phyloP scores from a whole-genome alignment of 345 rosid genomes.

The Euclidium syriacum region DNA sequence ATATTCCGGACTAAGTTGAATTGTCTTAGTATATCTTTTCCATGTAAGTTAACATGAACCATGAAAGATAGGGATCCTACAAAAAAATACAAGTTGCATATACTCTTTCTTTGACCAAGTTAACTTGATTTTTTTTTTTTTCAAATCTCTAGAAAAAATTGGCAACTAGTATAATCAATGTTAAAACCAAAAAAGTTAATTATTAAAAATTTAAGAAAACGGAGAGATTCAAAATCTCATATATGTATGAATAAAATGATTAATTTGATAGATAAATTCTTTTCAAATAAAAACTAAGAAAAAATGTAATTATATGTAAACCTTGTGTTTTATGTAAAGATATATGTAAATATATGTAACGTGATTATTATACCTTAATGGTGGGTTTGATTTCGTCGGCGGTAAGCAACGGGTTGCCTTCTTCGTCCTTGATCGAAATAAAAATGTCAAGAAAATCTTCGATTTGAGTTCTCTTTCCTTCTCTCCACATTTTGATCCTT shows the following conservation, averaged over 20 bases:
- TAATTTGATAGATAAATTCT: too few relatives aligned
- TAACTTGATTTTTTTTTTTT: too few relatives aligned
- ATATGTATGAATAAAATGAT: too few relatives aligned
- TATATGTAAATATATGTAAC: too few relatives aligned
- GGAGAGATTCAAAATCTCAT: too few relatives aligned
- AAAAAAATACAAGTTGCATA: neutral
- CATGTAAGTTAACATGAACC: neutral
- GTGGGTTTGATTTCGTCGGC: slow-evolving; percentile 37
- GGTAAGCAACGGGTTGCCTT: slow-evolving; percentile 33
- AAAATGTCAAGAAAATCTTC: slow-evolving; percentile 37
- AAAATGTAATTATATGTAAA: too few relatives aligned
- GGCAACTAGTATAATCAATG: too few relatives aligned
- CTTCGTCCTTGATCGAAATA: slow-evolving; percentile 29
- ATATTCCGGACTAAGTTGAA: too few relatives aligned
- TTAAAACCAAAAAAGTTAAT: too few relatives aligned
- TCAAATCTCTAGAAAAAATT: neutral
- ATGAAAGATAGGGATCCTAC: neutral
- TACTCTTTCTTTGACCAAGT: neutral
- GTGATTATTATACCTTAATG: slow-evolving; percentile 27
- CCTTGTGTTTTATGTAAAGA: too few relatives aligned
- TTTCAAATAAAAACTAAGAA: too few relatives aligned
- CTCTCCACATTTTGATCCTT: slow-evolving; percentile 36
- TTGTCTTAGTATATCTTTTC: neutral
- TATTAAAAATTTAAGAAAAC: too few relatives aligned
- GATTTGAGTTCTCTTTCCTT: slow-evolving; percentile 30